phyloP scores from a whole-genome alignment of 352 stramenopile genomes.

The Discostella stelligera region DNA sequence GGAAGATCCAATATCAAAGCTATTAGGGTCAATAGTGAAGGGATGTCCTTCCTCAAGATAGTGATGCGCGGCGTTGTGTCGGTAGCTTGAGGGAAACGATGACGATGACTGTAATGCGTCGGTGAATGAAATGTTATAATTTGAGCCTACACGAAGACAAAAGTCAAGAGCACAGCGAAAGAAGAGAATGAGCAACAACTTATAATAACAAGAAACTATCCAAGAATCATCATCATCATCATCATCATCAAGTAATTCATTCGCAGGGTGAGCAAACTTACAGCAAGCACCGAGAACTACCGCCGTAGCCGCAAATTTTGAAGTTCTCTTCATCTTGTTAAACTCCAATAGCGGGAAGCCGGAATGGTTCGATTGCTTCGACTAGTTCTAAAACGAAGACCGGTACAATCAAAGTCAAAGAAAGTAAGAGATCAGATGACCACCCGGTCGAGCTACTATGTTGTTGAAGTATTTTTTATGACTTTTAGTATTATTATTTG shows the following conservation, averaged over 20 bases:
- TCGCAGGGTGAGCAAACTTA: conserved; percentile 4
- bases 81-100: conserved; percentile 26
- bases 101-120: conserved; percentile 38
- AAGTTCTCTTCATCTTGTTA: not conserved
- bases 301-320: not conserved
- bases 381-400: too few relatives aligned
- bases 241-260: not conserved
- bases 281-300: conserved; percentile 12
- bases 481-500: too few relatives aligned
- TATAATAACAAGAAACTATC: not conserved
- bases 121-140: conserved; percentile 12
- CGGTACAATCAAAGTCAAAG: too few relatives aligned
- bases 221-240: not conserved
- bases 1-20: conserved; percentile 15
- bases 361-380: too few relatives aligned
- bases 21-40: conserved; percentile 36
- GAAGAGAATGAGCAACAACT: not conserved
- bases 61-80: conserved; percentile 12
- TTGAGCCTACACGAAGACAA: conserved; percentile 6
- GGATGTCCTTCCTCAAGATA: conserved; percentile 48
- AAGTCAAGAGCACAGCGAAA: not conserved
- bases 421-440: too few relatives aligned
- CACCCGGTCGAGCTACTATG: too few relatives aligned
- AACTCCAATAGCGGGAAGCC: too few relatives aligned
- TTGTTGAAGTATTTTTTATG: too few relatives aligned